Evolutionary conservation across 352 stramenopile genomes (phyloP), one percentile per base, ranked within the genome.

Genomic region (Discostella stelligera): DNA sequence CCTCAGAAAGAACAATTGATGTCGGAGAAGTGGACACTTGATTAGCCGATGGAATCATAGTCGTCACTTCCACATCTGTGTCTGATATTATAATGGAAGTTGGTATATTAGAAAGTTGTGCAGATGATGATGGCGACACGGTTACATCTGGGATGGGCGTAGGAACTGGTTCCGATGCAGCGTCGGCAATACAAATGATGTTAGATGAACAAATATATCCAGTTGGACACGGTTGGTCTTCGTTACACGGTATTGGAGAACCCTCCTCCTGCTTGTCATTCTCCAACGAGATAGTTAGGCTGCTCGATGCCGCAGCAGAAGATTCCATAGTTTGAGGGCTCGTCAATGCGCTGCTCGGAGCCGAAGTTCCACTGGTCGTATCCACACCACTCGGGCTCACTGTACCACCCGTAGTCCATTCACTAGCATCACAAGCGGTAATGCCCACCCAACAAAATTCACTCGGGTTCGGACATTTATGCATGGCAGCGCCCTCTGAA

Each of bases 401-500:
- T 16, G 68, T 50, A 2, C 37, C 37, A 14, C 11, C 37, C 13
- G 41, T 9, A 7, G 69, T 44, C 52, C 62, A 82, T 14, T 77
- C 54, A 32, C n/a, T 64, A n/a, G 62, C 74, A 72, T 82, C 49
- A 53, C 74, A 82, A 14, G 67, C 67, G 13, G 54, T 66, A 41
- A 82, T 53, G 23, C 67, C 74, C 41, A 66, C 61, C 74, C 74
- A 82, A 54, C 74, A 82, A 52, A 61, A 66, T 14, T 82, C 74
- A 11, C 1, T 18, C 27, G 56, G 10, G 46, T 71, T 32, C 23
- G 11, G 10, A 60, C 74, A 82, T 18, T 52, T 63, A 65, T 82
- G 74, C 55, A 48, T 32, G n/a, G 68, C 66, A 32, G 68, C 66
- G 10, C 74, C 74, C 25, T 74, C 55, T 3, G 48, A 59, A 53